phyloP scores from a whole-genome alignment of 139 green algal genomes.

The Chlorella sp. region DNA sequence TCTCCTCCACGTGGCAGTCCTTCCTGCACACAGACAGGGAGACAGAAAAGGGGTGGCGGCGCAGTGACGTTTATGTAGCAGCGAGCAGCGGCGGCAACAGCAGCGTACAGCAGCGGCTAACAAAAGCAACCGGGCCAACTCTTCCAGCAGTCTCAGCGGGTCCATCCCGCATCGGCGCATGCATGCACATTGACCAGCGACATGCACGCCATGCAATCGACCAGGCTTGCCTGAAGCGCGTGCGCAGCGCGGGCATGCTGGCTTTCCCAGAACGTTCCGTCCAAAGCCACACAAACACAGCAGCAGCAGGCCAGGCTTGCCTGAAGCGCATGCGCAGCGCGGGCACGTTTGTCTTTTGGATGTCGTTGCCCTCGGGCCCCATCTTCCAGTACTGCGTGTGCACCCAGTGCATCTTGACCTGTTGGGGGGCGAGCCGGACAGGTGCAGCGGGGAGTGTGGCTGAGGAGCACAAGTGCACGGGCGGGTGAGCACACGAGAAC shows the following conservation, averaged over 20 bases:
- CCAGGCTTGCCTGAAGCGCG: background rate
- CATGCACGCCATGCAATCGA: too few species aligned
- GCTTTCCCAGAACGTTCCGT: background rate
- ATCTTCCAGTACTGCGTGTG: constrained; percentile 81
- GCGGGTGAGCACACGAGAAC: too few species aligned
- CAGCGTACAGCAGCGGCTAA: background rate
- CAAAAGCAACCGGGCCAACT: too few species aligned
- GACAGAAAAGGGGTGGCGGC: too few species aligned
- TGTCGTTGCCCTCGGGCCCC: constrained; percentile 96
- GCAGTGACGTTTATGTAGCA: too few species aligned
- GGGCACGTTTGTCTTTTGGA: constrained; percentile 98
- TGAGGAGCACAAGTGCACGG: too few species aligned
- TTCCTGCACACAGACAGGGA: background rate
- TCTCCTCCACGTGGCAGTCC: constrained; percentile 59
- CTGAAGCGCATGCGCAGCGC: constrained; percentile 95
- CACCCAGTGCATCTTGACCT: constrained; percentile 84
- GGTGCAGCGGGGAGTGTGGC: too few species aligned
- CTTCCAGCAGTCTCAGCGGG: too few species aligned
- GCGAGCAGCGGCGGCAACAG: too few species aligned
- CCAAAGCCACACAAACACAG: background rate
- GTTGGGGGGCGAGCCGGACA: background rate
- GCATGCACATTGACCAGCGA: too few species aligned
- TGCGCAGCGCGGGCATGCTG: background rate
- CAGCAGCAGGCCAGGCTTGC: background rate
- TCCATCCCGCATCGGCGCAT: too few species aligned